Percentiles rank a stretch among this genome's conserved stretches.
Conservation (phyloP, 129 eudicot genomes). For the Ambrosia trifida region DNA sequence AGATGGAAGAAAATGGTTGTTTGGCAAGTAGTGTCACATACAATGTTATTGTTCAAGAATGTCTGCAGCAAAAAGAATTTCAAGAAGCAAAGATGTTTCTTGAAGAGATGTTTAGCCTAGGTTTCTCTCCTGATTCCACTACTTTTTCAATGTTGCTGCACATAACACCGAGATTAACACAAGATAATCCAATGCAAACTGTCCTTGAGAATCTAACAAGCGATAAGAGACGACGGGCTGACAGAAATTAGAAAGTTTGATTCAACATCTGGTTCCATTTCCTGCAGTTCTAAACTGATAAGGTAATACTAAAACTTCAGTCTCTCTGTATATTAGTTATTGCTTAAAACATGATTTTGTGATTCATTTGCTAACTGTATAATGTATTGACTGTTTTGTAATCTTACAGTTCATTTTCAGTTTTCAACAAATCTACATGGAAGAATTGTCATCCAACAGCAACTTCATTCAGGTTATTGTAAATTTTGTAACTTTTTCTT, state of each 20-base stretch:
- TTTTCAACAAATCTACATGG: not conserved
- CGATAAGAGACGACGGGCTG: too few relatives aligned
- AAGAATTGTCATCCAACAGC: not conserved
- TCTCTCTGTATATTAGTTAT: too few relatives aligned
- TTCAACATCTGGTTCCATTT: not conserved
- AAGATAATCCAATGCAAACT: slow-evolving; percentile 21
- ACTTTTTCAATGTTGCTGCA: slow-evolving; percentile 27
- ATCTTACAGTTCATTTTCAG: too few relatives aligned
- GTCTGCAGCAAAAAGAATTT: slow-evolving; percentile 26
- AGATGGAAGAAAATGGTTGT: slow-evolving; percentile 33
- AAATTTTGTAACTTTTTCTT: too few relatives aligned
- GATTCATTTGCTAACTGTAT: not conserved
- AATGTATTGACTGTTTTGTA: not conserved
- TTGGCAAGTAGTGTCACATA: slow-evolving; percentile 26
- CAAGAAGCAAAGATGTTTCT: slow-evolving; percentile 21
- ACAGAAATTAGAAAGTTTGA: too few relatives aligned
- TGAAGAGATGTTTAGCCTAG: slow-evolving; percentile 28
- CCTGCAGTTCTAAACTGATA: not conserved
- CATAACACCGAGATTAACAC: not conserved
- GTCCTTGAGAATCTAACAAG: slow-evolving; percentile 12
- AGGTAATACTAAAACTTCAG: not conserved
- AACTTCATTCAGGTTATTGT: too few relatives aligned
- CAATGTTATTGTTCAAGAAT: slow-evolving; percentile 29
- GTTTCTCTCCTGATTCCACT: slow-evolving; percentile 31
- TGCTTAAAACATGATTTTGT: too few relatives aligned